Evolutionary conservation across 2,329 filamentous ascomycete genomes (phyloP).

Genomic region (Diaporthe sp.): DNA sequence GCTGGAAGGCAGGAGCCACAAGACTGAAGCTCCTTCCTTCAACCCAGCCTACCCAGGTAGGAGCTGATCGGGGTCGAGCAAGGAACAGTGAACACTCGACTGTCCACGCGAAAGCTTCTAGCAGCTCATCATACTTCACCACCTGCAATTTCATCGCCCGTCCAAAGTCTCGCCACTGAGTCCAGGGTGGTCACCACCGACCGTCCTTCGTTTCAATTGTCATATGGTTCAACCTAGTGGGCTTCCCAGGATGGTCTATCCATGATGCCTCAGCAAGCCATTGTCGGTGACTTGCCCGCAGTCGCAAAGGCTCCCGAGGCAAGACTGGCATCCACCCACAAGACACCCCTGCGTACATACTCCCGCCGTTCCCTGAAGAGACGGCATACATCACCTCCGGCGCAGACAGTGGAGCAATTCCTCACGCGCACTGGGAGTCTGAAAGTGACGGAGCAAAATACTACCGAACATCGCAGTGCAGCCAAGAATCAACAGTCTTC

Average conservation of each 20-base stretch:
- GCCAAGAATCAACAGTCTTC: not conserved
- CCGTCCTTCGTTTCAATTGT: not conserved
- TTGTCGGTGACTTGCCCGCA: not conserved
- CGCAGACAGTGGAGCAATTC: not conserved
- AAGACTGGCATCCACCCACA: not conserved
- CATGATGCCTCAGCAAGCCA: not conserved
- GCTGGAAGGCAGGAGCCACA: slow-evolving; percentile 3
- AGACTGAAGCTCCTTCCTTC: not conserved
- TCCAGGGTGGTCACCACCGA: not conserved
- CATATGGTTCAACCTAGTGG: not conserved
- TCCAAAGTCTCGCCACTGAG: not conserved
- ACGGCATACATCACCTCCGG: not conserved
- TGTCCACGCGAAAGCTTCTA: not conserved
- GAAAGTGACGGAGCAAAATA: not conserved
- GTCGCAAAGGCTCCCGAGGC: not conserved
- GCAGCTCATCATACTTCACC: not conserved
- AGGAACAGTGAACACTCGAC: not conserved
- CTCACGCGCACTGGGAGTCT: slow-evolving; percentile 13
- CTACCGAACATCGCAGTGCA: not conserved
- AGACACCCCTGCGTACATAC: slow-evolving; percentile 26
- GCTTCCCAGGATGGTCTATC: not conserved
- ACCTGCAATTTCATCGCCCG: no score
- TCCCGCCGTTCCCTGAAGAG: slow-evolving; percentile 35
- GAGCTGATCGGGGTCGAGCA: not conserved
- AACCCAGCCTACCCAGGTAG: not conserved